Evolutionary conservation across 345 rosid species (phyloP).

Genomic region (Litchi chinensis): DNA sequence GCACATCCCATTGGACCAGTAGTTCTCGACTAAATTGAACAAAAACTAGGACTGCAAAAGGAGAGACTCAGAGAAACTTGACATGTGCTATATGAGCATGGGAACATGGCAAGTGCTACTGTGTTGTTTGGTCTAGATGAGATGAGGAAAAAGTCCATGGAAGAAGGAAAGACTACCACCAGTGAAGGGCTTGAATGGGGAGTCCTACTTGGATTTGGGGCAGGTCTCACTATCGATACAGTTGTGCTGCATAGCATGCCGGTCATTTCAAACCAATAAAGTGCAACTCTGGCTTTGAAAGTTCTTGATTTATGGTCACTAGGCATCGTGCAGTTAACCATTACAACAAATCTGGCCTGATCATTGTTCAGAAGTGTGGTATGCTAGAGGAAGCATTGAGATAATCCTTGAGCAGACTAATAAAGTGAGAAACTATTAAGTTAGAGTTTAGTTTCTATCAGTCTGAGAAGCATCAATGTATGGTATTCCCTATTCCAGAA

Average conservation of each 20-base stretch:
- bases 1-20: constrained; percentile 32
- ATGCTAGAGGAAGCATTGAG: neutral
- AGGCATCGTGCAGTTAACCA: no score
- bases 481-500: neutral
- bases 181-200: neutral
- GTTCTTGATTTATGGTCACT: no score
- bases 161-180: constrained; percentile 24
- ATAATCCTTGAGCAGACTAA: no score
- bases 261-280: neutral
- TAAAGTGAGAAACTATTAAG: no score
- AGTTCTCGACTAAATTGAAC: constrained; percentile 27
- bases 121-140: constrained; percentile 33
- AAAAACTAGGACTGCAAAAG: constrained; percentile 15
- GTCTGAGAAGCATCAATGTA: neutral
- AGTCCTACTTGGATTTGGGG: constrained; percentile 22
- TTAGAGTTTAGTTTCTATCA: no score
- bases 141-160: constrained; percentile 25
- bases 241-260: constrained; percentile 7
- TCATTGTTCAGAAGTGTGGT: neutral
- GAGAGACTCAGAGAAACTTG: constrained; percentile 25
- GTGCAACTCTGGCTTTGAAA: neutral
- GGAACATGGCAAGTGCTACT: constrained; percentile 32
- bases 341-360: neutral
- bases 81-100: constrained; percentile 20
- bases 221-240: constrained; percentile 31